Evolutionary conservation across 768 basidiomycete genomes (phyloP), one percentile per base, ranked within the genome.

Genomic region (Suillus paluster): DNA sequence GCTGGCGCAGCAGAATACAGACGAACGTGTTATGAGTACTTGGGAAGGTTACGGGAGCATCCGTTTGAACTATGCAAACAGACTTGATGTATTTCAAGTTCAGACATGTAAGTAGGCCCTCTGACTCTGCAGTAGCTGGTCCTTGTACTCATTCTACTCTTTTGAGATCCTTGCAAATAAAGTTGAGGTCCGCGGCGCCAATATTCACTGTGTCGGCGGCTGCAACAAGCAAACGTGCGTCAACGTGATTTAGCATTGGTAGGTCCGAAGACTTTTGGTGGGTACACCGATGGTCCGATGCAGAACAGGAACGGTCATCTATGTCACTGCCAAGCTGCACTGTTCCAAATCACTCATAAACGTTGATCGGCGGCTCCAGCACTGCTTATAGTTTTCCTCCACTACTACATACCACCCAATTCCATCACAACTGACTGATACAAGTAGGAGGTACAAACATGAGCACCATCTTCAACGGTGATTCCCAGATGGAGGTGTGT

Each of bases 401-500:
- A 36, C 11, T 27, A 4, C 5, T n/a, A n/a, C 2, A 33, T 14
- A 38, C 5, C 23, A 12, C 8, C 25, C 49, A 33, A 17, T 33
- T n/a, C 11, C 19, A 2, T 36, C 52, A 53, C 9, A 23, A 15
- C 19, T 9, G 23, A 15, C 53, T 25, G 14, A 54, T 25, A 54
- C 17, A 19, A 55, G 10, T 36, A 38, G 5, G 4, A 14, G 21
- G 4, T 21, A 14, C 33, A 21, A 53, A 7, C 3, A 55, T 55
- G 54, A 41, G 54, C 23, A 17, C 21, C 48, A 71, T 67, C 25
- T 74, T 74, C 63, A 72, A 56, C 6, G 73, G 73, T 30, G 69
- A 53, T 42, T 72, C 74, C 52, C 73, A 71, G 15, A 59, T 69
- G 50, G 73, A 74, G 70, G 73, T 74, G n/a, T 33, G 36, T 36